phyloP scores from a whole-genome alignment of 345 rosid genomes.

The Syzygium grande region DNA sequence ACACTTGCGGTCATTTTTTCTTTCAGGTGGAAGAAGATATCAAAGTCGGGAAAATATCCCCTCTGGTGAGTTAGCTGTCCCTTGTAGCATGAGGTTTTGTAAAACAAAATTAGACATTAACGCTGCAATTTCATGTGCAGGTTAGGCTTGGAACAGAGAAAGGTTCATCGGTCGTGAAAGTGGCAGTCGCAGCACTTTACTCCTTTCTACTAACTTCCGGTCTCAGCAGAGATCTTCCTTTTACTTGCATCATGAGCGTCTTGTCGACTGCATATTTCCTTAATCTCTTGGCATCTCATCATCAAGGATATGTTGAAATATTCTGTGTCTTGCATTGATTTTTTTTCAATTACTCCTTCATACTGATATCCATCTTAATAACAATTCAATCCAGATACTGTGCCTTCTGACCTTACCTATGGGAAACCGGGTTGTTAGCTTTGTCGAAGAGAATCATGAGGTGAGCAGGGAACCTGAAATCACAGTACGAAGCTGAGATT shows the following conservation, averaged over 20 bases:
- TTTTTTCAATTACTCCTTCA: background rate
- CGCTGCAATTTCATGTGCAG: constrained; percentile 17
- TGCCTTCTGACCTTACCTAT: constrained; percentile 69
- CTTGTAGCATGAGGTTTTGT: background rate
- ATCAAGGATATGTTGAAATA: background rate
- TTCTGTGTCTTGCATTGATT: background rate
- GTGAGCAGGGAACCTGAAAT: constrained; percentile 18
- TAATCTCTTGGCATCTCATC: background rate
- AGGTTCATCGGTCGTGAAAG: constrained; percentile 49
- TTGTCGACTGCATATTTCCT: background rate
- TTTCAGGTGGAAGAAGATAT: constrained; percentile 66
- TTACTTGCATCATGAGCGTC: constrained; percentile 55
- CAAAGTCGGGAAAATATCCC: constrained; percentile 71
- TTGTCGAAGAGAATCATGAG: constrained; percentile 66
- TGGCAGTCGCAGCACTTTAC: constrained; percentile 34
- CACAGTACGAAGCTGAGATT: background rate
- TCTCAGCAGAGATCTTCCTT: constrained; percentile 46
- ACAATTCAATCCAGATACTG: constrained; percentile 31
- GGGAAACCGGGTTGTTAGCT: constrained; percentile 53
- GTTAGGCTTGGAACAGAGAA: constrained; percentile 64
- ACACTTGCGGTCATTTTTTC: background rate
- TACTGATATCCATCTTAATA: background rate
- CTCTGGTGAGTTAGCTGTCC: constrained; percentile 41
- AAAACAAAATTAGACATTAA: background rate
- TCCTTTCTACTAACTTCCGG: constrained; percentile 39